Evolutionary conservation across 306 rosid species (phyloP).

Genomic region (Benincasa hispida): DNA sequence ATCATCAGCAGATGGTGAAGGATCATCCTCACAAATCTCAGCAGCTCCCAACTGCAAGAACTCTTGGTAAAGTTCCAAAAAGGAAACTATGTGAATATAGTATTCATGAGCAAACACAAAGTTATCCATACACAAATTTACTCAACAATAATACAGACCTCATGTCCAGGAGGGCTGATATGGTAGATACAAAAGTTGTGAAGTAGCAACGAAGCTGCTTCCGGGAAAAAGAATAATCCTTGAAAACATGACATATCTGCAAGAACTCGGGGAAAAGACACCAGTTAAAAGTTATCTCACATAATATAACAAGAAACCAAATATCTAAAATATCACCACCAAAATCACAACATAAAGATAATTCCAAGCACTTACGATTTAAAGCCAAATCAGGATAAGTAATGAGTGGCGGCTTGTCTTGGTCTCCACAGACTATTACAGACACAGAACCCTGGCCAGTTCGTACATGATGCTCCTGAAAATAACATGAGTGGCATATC

Average conservation of each 20-base stretch:
- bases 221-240: slow-evolving; percentile 88
- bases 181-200: slow-evolving; percentile 95
- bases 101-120: slow-evolving; percentile 17
- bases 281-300: neutral
- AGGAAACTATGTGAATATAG: slow-evolving; percentile 47
- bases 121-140: neutral
- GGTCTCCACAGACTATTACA: slow-evolving; percentile 79
- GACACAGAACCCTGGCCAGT: slow-evolving; percentile 86
- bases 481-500: neutral
- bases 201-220: slow-evolving; percentile 85
- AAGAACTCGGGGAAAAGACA: neutral
- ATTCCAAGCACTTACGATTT: slow-evolving; percentile 40
- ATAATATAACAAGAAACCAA: neutral
- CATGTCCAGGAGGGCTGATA: slow-evolving; percentile 92
- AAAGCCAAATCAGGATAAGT: slow-evolving; percentile 89
- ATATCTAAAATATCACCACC: neutral
- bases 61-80: slow-evolving; percentile 60
- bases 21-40: slow-evolving; percentile 48
- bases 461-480: slow-evolving; percentile 59
- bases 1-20: slow-evolving; percentile 63
- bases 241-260: slow-evolving; percentile 90
- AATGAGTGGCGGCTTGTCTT: slow-evolving; percentile 69
- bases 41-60: slow-evolving; percentile 97
- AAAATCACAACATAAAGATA: neutral
- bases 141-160: slow-evolving; percentile 52